Base-by-base conservation (phyloP, 2,329 filamentous ascomycete genomes). In the Ophiostoma tasmaniense region DNA sequence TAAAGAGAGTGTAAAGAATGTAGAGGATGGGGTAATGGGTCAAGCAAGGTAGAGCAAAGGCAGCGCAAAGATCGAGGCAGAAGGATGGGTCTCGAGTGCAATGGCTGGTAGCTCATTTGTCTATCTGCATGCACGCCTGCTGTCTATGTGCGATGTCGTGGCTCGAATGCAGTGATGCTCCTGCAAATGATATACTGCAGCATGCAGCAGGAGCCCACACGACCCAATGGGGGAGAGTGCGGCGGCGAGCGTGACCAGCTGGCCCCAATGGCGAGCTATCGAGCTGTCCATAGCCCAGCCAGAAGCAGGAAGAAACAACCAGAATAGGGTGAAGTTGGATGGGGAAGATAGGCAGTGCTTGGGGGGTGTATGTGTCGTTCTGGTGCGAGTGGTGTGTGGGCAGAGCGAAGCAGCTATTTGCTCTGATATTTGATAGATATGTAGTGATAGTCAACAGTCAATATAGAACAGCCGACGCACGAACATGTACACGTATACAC, bases 91-190 rank as follows among this genome's bases (percentile, higher is more conserved):
- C 14, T 62, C 28, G 61, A n/a, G 17, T 64, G 61, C 61, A 64
- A 33, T 64, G 61, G 61, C 20, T 39, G 20, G 17, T 33, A 25
- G 22, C 25, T 14, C 22, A 10, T 66, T 25, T 66, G 37, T 50
- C 52, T 62, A 39, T 64, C 28, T 30, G 25, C 37, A 30, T 61
- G 17, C 33, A 39, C 30, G 35, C 33, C 62, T 52, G 39, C 10
- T 62, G 33, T 61, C 30, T 52, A 28, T 71, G 70, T 68, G 59
- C 37, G 70, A 28, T 71, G 71, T 72, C 71, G 71, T 72, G 71
- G 71, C 70, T 71, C 71, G 67, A 72, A 61, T 72, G 64, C 70
- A 52, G 30, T 42, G 22, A 20, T 64, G 20, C 45, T 66, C 55
- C 64, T 66, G 35, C 55, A 33, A 14, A 67, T 7, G 61, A 64